Percentiles rank a stretch among this genome's conserved stretches.
Conservation (phyloP, 2,329 filamentous ascomycete species). For the Aspergillus jensenii region DNA sequence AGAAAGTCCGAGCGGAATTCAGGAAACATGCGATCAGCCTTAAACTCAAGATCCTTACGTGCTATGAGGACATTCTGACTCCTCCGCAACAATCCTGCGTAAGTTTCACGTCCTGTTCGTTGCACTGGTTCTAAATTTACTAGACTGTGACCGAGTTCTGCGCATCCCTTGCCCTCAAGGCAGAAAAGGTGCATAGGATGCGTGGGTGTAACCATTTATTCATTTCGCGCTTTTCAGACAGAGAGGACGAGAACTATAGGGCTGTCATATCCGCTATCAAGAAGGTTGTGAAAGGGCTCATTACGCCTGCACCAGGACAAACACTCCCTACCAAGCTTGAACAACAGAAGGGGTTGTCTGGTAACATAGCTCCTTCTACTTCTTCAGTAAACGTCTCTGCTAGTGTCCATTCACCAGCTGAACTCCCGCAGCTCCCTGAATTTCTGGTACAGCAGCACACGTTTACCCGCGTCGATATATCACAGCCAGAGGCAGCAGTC, state of each 20-base stretch:
- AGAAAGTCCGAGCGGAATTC: background rate
- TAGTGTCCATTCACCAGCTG: too few relatives aligned
- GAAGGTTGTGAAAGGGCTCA: background rate
- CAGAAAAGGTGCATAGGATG: background rate
- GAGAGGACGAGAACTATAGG: background rate
- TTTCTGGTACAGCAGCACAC: too few relatives aligned
- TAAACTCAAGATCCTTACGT: background rate
- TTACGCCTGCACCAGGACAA: rapidly evolving
- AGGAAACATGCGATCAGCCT: background rate
- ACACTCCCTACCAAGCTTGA: rapidly evolving
- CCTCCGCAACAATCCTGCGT: background rate
- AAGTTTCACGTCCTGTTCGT: background rate
- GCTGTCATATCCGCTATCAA: background rate
- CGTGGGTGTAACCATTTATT: background rate
- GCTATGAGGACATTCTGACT: background rate
- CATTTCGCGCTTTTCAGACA: background rate
- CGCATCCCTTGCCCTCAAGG: background rate
- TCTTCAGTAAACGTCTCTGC: too few relatives aligned
- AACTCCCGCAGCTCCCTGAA: too few relatives aligned
- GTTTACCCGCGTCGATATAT: too few relatives aligned
- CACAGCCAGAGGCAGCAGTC: too few relatives aligned
- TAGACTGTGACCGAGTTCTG: background rate
- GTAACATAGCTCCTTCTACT: background rate
- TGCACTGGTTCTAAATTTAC: background rate
- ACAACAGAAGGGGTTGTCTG: background rate